Evolutionary conservation across 257 asterid genomes (phyloP).

Genomic region (Solanum gandarillasii): DNA sequence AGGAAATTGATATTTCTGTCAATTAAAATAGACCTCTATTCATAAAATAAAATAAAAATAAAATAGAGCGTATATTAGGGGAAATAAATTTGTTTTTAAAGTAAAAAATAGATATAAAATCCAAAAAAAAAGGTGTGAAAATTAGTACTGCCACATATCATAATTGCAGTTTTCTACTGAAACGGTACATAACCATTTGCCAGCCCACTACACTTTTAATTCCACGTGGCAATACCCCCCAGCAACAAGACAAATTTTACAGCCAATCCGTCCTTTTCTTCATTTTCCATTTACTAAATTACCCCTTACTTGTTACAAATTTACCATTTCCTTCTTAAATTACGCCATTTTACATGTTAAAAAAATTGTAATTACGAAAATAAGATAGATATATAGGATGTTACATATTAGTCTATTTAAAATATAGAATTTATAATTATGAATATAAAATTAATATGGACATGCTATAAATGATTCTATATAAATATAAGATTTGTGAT

Average conservation of each 20-base stretch:
- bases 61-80: not conserved
- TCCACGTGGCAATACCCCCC: slow-evolving; percentile 34
- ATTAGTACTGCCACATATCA: not conserved
- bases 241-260: slow-evolving; percentile 16
- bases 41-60: not conserved
- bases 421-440: not conserved
- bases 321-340: not conserved
- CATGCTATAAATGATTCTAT: too few species aligned
- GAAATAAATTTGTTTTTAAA: not conserved
- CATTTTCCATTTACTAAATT: not conserved
- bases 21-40: not conserved
- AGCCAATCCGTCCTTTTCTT: slow-evolving; percentile 9
- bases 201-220: not conserved
- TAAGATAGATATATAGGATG: too few species aligned
- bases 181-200: not conserved
- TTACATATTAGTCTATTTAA: not conserved
- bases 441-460: not conserved
- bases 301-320: not conserved
- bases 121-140: not conserved
- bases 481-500: too few species aligned
- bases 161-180: not conserved
- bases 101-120: not conserved
- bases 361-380: too few species aligned
- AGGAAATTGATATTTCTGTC: not conserved
- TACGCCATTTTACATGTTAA: not conserved